Evolutionary conservation across 768 basidiomycete species (phyloP), one percentile per base, ranked within the genome.

Genomic region (Coprinopsis cinerea): DNA sequence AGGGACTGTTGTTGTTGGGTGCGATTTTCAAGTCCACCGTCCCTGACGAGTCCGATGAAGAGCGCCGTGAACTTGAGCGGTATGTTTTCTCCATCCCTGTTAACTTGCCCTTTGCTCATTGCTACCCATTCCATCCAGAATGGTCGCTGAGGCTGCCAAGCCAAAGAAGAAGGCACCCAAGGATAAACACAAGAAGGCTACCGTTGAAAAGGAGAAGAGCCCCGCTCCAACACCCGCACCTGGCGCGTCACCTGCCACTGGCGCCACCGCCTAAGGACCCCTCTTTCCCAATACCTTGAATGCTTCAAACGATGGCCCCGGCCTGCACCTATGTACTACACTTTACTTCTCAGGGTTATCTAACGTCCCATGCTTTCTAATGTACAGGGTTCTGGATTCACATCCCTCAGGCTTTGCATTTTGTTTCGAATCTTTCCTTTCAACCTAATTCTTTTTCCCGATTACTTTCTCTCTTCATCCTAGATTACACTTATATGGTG

Each of bases 1-100:
- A 90, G 77, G 90, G 89, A 48, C 73, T 98, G n/a, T 70, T 98
- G 49, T 72, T 91, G 14, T 85, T 88, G 27, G 96, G 95, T 5
- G 85, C 86, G 14, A 83, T 95, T 57, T 95, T 97, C 76, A 95
- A 94, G 65, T 69, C 76, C 3, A 79, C 88, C 0, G 62, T 76
- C 25, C 88, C 96, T 2, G 95, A 98, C 61, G 92, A 90, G 62
- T 84, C 89, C 6, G 94, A 96, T 61, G 87, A 88, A 62, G 96
- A 96, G 61, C 82, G 96, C 22, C 78, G 96, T 42, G 92, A 97
- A 66, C 79, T 99, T 17, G 96, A 99, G 68, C 73, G 92, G 88
- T 91, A 58, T 23, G 82, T 63, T 6, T 41, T 27, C 22, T 27
- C 34, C 13, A 30, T 4, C 45, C 32, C 18, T 35, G 27, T 25